Base-by-base conservation (phyloP, 495 filamentous ascomycete genomes). In the Lepraria neglecta region DNA sequence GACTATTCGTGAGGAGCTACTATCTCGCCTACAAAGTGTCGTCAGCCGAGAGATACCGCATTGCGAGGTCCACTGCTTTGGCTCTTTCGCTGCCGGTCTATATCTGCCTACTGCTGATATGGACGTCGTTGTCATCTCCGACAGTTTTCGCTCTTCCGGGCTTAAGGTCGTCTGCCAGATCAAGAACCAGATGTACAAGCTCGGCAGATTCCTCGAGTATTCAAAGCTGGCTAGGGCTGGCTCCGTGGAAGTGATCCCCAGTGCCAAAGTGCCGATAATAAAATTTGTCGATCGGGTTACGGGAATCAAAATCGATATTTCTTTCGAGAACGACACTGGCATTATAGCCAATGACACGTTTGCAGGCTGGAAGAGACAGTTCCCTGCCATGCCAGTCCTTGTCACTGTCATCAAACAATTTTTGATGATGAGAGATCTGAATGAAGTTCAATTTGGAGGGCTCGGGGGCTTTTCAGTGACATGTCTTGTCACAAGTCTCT, bases 381-480 rank as follows among this genome's bases (percentile, higher is more conserved):
- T 85, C 65, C 92, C 92, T 0, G 83, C 80, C 2, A 91, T 97
- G 88, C 88, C 89, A 3, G 77, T 87, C 43, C 73, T 98, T 24
- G 87, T 94, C 14, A 83, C 88, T 0, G 64, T 98, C 28, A 83
- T 98, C 73, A 98, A 98, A 73, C 95, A 97, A 58, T 91, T 95
- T 59, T 75, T 98, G 21, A 75, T 87, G 19, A 92, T 98, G 82
- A 82, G 91, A 46, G 88, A 85, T 2, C 77, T 97, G 42, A 96
- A 97, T 64, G 94, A 98, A 70, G 90, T 95, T 3, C 84, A 86
- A 21, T 86, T 82, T 47, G 95, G 95, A 59, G 95, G 95, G 0
- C 79, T 98, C n/a, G 95, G 94, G 40, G 92, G 92, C 1, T 97
- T 97, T 68, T 87, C 91, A 1, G 87, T 95, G 56, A 96, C 87